Base-by-base conservation (phyloP, 306 rosid genomes). In the Vigna hirtella region DNA sequence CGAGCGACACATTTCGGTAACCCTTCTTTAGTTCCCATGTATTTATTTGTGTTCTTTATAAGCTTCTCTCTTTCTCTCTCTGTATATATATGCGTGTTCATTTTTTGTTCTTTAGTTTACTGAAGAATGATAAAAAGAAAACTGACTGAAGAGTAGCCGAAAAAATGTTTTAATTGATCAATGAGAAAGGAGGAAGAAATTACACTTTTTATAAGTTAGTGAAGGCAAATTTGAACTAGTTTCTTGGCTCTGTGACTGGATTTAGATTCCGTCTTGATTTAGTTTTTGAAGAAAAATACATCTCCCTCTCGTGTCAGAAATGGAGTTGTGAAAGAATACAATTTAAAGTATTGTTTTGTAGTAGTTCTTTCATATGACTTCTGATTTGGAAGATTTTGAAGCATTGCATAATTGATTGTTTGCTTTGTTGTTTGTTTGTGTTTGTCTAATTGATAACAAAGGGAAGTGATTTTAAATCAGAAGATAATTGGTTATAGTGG, bases 1-100 rank as follows among this genome's bases (percentile, higher is more conserved):
- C 47, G 96, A 93, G 87, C 88, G 97, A 51, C 96, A 96, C 84
- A 88, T 96, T 58, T 74, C 81, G 82, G 99, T 96, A 47, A 84
- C 43, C 82, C 28, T 11, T 62, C 36, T 58, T 0, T 70, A 49
- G 56, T 22, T 28, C 22, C 28, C 38, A 4, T 49, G 1, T 9
- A 1, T 42, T 9, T 9, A 9, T 9, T 2, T 8, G 9, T 42
- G 0, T 42, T 42, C 10, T 42, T 42, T 42, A 42, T 42, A 42
- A 2, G 3, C 34, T 14, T 56, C 36, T 64, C 0, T 70, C 49
- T 61, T 16, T 34, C 22, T 34, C 49, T 61, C 17, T 34, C 22
- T 34, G 0, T 73, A 1, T 50, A 38, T 55, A 45, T 78, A n/a
- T 43, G 12, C 6, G 7, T 28, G 1, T 85, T 84, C 81, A 0